Evolutionary conservation across 495 filamentous ascomycete genomes (phyloP), one percentile per base, ranked within the genome.

Genomic region (Rhizodiscina lignyota): DNA sequence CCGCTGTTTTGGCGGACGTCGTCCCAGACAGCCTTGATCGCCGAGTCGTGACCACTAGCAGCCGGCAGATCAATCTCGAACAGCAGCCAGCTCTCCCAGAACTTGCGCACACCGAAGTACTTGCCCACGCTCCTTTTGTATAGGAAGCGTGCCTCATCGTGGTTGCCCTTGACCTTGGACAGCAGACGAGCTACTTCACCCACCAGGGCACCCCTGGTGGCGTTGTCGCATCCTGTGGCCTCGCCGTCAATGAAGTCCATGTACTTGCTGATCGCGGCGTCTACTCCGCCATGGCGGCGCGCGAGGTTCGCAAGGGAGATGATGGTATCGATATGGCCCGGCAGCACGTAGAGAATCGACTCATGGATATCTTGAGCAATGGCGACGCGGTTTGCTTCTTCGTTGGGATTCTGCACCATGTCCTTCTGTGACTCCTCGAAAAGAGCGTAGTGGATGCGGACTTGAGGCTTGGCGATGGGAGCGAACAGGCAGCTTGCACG

Each of bases 21-120:
- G 24, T 81, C 66, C 43, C 80, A 64, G n/a, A 99, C 79, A 24
- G 74, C 63, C 53, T 82, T 82, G 50, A 96, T 77, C 17, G 74
- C 73, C 34, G 71, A 66, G 30, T 77, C 75, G 34, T 84, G 77
- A 22, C 66, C 67, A 0, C 61, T 54, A 37, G 63, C 78, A 2
- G 81, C 84, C 5, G 83, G 79, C 49, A 94, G 91, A 24, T 81
- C 74, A 27, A 92, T 62, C 61, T 99, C 89, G 43, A 99, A 94
- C 34, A 74, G 60, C 8, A 96, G 67, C 57, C 82, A 99, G 52
- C 74, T 80, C 37, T 73, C 66, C 87, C 86, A 96, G 69, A 99
- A 99, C 17, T 76, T 66, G n/a, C 72, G 68, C 48, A 83, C 91
- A 45, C 87, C 81, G 12, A 79, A 65, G 54, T 92, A 94, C 64